Conservation (phyloP, 495 filamentous ascomycete species). For the Massariosphaeria phaeospora region DNA sequence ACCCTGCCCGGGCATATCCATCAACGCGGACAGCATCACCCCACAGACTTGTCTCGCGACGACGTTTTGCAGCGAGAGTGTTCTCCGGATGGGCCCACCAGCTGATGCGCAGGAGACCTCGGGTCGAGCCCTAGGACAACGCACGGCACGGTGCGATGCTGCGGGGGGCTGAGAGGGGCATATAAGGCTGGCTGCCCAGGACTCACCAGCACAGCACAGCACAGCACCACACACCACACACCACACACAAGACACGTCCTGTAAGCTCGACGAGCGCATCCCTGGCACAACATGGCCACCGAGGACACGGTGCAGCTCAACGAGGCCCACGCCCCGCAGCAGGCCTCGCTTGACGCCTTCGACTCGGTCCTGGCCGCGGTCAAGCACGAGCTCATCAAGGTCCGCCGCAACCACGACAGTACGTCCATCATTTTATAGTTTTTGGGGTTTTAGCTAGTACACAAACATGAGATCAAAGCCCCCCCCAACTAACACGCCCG, state of each 20-base stretch:
- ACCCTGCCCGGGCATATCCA: no score
- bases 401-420: conserved; percentile 43
- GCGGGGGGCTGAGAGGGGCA: conserved; percentile 18
- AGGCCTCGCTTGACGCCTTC: conserved; percentile 51
- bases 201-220: neutral
- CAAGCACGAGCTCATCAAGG: conserved; percentile 49
- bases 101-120: conserved; percentile 20
- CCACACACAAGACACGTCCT: neutral
- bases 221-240: neutral
- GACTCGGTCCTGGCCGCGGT: conserved; percentile 46
- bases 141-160: conserved; percentile 16
- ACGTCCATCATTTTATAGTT: neutral
- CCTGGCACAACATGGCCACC: conserved; percentile 44
- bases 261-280: neutral
- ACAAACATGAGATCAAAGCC: no score
- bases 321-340: conserved; percentile 47
- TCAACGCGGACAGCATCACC: no score
- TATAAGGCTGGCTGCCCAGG: conserved; percentile 25
- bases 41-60: no score
- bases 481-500: neutral
- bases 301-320: conserved; percentile 50
- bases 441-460: no score
- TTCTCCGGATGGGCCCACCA: neutral
- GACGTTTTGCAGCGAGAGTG: no score
- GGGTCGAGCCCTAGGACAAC: neutral